Evolutionary conservation across 2,329 filamentous ascomycete species (phyloP), one percentile per base, ranked within the genome.

Genomic region (Metarhizium album): DNA sequence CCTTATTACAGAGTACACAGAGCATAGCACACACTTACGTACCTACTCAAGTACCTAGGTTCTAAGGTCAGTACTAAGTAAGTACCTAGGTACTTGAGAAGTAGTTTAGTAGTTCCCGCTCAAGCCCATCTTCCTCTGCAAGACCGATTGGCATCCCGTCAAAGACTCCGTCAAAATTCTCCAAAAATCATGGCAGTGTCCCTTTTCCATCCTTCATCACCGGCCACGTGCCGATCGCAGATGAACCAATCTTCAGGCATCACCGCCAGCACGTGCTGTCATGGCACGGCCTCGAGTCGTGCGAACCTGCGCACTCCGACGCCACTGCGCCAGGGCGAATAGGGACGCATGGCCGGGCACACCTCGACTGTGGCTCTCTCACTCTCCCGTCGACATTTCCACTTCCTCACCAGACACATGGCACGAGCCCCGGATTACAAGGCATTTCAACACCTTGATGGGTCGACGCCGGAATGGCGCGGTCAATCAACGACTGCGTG

Each of bases 251-350:
- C 49, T 54, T 16, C 20, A 23, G 14, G 37, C 45, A 24, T 45
- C 18, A 24, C 38, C 31, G 37, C 47, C 40, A 51, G 52, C 57
- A 60, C 58, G 57, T 59, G 57, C 53, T 22, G 18, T 43, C 43
- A 53, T 46, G 54, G 55, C 52, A 53, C 53, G 57, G 42, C 49
- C 18, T 47, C 47, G 31, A 46, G 42, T 37, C 49, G 20, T 33
- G 24, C 14, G 4, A 40, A 40, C 37, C 7, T 18, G 20, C 20
- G 37, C n/a, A 9, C 16, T 14, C 14, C 18, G 37, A 22, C 37
- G n/a, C 37, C 20, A 43, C 40, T 3, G 20, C 22, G 40, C 40
- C 22, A 24, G 13, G 6, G 14, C 22, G 40, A 43, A 24, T 43
- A 23, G 40, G 40, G 24, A 22, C 20, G 40, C 16, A 29, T 29